Evolutionary conservation across 805 yeast genomes (phyloP).

Genomic region (Starmerella geochares): DNA sequence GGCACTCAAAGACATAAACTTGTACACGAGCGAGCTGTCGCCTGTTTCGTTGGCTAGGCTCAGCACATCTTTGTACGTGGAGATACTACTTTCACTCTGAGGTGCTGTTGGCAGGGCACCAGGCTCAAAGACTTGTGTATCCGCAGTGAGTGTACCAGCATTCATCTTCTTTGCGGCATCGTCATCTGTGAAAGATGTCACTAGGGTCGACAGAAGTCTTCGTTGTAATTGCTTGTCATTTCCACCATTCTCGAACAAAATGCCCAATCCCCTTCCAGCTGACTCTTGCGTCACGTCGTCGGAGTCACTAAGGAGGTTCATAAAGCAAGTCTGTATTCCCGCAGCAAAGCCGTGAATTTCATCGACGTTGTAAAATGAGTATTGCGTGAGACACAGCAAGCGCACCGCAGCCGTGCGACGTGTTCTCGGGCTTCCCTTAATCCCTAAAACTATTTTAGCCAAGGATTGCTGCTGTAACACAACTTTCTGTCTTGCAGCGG

Average conservation of each 20-base stretch:
- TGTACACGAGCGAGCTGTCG: slow-evolving; percentile 85
- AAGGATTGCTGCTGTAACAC: slow-evolving; percentile 43
- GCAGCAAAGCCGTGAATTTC: slow-evolving; percentile 37
- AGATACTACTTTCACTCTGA: slow-evolving; percentile 41
- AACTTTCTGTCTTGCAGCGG: background rate
- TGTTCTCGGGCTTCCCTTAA: slow-evolving; percentile 53
- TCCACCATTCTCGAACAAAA: slow-evolving; percentile 71
- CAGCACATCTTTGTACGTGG: slow-evolving; percentile 83
- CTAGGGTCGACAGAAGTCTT: slow-evolving; percentile 57
- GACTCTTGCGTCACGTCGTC: slow-evolving; percentile 88
- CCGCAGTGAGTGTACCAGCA: slow-evolving; percentile 63
- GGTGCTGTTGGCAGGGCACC: slow-evolving; percentile 72
- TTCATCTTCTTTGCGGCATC: slow-evolving; percentile 37
- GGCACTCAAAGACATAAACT: slow-evolving; percentile 85
- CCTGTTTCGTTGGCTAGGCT: slow-evolving; percentile 89
- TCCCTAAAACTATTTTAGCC: slow-evolving; percentile 40
- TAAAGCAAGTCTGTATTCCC: slow-evolving; percentile 57
- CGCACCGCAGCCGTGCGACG: slow-evolving; percentile 75
- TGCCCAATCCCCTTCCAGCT: slow-evolving; percentile 77
- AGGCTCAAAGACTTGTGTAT: slow-evolving; percentile 75
- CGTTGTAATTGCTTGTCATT: slow-evolving; percentile 46
- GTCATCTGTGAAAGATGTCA: slow-evolving; percentile 69
- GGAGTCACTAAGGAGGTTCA: slow-evolving; percentile 65
- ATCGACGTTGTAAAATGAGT: slow-evolving; percentile 45
- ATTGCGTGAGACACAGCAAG: slow-evolving; percentile 71